These are phyloP conservation scores for Asterochloris erici DNA, from an alignment of 139 green algal genomes.

Conservation along the genomic window DNA sequence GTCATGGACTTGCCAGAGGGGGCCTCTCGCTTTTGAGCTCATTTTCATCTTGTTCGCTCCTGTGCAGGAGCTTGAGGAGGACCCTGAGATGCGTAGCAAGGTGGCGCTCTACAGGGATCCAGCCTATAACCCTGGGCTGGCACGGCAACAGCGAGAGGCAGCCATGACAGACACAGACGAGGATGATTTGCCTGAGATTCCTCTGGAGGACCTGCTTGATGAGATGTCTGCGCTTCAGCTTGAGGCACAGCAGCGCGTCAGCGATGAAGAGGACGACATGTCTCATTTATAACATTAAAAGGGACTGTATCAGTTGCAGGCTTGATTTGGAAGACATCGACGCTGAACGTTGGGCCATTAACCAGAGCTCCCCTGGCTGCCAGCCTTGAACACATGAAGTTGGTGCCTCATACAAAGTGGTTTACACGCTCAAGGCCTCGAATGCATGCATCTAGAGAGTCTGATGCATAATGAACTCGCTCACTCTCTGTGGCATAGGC, in stretches of 20 bases:
- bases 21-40: neutral
- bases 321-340: too few species aligned
- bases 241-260: neutral
- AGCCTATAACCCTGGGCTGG: constrained; percentile 10
- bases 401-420: too few species aligned
- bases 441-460: too few species aligned
- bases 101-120: constrained; percentile 52
- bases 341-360: too few species aligned
- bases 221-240: constrained; percentile 68
- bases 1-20: too few species aligned
- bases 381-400: too few species aligned
- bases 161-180: constrained; percentile 45
- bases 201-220: constrained; percentile 93
- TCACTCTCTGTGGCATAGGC: too few species aligned
- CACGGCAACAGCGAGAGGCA: constrained; percentile 1
- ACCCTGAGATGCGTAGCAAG: constrained; percentile 66
- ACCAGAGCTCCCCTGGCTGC: too few species aligned
- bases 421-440: too few species aligned
- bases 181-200: constrained; percentile 62
- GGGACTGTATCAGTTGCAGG: too few species aligned
- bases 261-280: constrained; percentile 20
- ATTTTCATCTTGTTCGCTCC: neutral
- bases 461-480: too few species aligned
- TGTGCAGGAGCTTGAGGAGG: constrained; percentile 79
- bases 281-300: too few species aligned